Conservation (phyloP, 768 basidiomycete genomes). For the Pleurotus ostreatus region DNA sequence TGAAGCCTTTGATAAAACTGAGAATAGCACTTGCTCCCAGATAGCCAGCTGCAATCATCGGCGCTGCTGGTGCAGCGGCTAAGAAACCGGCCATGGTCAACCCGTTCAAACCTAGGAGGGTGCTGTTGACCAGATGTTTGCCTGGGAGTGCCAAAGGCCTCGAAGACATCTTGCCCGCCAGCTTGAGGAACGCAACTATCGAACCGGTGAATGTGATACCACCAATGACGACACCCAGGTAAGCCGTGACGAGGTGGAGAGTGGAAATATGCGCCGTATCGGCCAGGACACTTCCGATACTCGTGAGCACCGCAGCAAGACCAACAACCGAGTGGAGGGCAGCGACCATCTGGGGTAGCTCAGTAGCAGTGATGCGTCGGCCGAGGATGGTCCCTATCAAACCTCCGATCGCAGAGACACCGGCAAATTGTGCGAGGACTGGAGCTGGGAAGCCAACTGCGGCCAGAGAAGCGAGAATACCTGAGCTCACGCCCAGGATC, state of each 20-base stretch:
- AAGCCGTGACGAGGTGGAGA: conserved; percentile 80
- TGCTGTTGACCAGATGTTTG: conserved; percentile 70
- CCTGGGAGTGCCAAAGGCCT: conserved; percentile 70
- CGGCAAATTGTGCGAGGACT: conserved; percentile 74
- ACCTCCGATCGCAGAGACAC: conserved; percentile 72
- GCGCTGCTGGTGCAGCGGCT: conserved; percentile 62
- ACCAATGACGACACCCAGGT: conserved; percentile 80
- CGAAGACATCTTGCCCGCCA: conserved; percentile 79
- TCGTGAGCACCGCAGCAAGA: conserved; percentile 84
- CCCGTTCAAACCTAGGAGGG: conserved; percentile 69
- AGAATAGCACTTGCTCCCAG: conserved; percentile 68
- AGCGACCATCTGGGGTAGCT: conserved; percentile 79
- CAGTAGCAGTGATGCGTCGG: conserved; percentile 80
- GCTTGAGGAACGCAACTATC: conserved; percentile 84
- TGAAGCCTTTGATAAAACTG: conserved; percentile 84
- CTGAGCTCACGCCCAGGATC: conserved; percentile 78
- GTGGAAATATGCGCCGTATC: conserved; percentile 65
- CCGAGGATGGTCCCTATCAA: conserved; percentile 70
- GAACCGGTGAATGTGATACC: conserved; percentile 90
- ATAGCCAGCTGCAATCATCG: conserved; percentile 74
- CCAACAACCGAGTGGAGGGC: conserved; percentile 88
- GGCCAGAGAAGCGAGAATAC: conserved; percentile 73
- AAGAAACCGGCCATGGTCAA: conserved; percentile 78
- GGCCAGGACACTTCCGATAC: conserved; percentile 75
- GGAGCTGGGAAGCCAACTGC: conserved; percentile 81